Evolutionary conservation across 257 asterid species (phyloP), one percentile per base, ranked within the genome.

Genomic region (Solanum rostratum): DNA sequence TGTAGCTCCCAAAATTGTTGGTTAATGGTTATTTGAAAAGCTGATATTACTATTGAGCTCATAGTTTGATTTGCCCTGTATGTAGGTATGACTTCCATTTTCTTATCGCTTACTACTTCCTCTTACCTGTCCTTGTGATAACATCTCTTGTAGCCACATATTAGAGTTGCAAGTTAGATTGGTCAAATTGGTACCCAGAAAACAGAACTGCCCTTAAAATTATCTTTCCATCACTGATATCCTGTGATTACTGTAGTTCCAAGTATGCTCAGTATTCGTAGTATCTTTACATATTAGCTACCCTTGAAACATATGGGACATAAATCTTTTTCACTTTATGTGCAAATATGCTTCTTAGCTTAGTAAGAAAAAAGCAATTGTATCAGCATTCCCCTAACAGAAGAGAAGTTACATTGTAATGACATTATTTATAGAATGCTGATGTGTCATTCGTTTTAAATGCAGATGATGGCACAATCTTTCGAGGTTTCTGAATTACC

Each of bases 401-500:
- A 49, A 49, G 59, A 46, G 22, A 76, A 49, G 82, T 76, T 76
- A 24, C 62, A 27, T 76, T 78, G 45, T 50, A 78, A 27, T 50
- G 57, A 37, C 18, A 27, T 50, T 78, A 76, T 49, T 63, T 46
- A 68, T 68, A 46, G 62, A 83, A 20, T 50, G 53, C 69, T 83
- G 63, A 83, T 2, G 24, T 0, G 16, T 68, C 54, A 15, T 50
- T 68, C 68, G 9, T 83, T 55, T 83, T 33, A 86, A 81, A 87
- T 94, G 93, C 97, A 97, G 99, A 91, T 92, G 63, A 92, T 93
- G 97, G 96, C 86, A 78, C 94, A 95, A 90, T 95, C 99, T 29
- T 97, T 97, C 76, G 99, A 97, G 92, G 98, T 89, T 83, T 93
- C 99, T 53, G 99, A 97, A 83, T 90, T 95, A 70, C 99, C 99